Base-by-base conservation (phyloP, 495 filamentous ascomycete species). In the Bryoglossum gracile region DNA sequence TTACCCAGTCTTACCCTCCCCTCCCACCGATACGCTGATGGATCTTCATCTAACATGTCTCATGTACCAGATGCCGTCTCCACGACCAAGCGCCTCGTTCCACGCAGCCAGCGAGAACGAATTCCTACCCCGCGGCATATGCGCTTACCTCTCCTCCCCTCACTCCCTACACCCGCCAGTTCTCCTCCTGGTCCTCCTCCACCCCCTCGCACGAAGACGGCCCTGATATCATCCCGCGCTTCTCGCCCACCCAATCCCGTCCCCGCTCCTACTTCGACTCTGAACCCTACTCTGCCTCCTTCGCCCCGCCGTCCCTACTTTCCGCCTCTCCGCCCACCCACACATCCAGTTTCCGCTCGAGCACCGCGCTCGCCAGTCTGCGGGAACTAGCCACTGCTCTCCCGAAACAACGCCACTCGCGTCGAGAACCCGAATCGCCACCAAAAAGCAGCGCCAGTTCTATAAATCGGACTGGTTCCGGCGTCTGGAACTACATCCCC, bases 181-280 rank as follows among this genome's bases (percentile, higher is more conserved):
- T 50, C 19, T 42, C 50, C 18, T 43, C 42, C 18, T 38, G 23
- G 24, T 26, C 35, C 3, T 18, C 46, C 3, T 8, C 18, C 3
- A 21, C 25, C 19, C 17, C 37, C 4, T 34, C 50, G 0, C 53
- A 43, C 35, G 51, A 55, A 30, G 51, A 55, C n/a, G 58, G 55
- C 8, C 58, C 54, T 14, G 58, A 61, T 19, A 61, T 61, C 33
- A 55, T 61, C 48, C 58, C 58, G 4, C 54, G 58, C 14, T 53
- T 54, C 38, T 61, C 58, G 1, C 58, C 58, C 21, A 61, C 58
- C 2, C 50, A 57, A 47, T 55, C 55, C 11, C 58, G 51, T 5
- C 55, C 58, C 21, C 50, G 58, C 1, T 61, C 58, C 8, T 61
- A 61, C 47, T 61, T 55, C 52, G 47, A 42, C 34, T 51, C 53